Percentiles rank a stretch among this genome's conserved stretches.
phyloP scores from a whole-genome alignment of 2,329 filamentous ascomycete species.

The Cladosporium sp. region DNA sequence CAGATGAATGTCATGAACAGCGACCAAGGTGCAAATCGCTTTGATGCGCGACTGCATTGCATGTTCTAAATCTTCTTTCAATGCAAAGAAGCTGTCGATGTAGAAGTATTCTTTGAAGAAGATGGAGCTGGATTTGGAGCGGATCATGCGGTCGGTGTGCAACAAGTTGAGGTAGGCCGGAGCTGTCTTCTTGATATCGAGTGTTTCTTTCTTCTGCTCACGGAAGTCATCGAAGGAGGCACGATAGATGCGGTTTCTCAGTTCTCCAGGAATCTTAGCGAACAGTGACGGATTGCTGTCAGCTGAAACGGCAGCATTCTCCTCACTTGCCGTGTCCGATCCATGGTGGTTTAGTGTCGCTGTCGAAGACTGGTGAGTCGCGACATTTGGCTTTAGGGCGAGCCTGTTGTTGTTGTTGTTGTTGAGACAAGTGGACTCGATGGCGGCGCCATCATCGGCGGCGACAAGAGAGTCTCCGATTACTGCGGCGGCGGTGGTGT shows the following conservation, averaged over 20 bases:
- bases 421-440: neutral
- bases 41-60: neutral
- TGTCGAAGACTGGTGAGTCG: neutral
- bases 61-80: neutral
- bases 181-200: neutral
- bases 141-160: neutral
- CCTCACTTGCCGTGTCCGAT: neutral
- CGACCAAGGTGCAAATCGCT: neutral
- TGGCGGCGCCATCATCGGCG: too few species aligned
- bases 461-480: too few species aligned
- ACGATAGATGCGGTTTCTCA: neutral
- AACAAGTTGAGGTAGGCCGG: neutral
- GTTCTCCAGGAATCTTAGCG: neutral
- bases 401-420: neutral
- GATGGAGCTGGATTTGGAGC: neutral
- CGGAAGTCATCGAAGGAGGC: neutral
- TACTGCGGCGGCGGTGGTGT: too few species aligned
- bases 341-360: neutral
- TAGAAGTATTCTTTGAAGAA: neutral
- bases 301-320: neutral
- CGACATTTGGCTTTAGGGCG: neutral
- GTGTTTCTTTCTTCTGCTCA: neutral
- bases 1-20: neutral
- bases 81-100: neutral
- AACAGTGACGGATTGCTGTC: neutral